Conservation (phyloP, 768 basidiomycete genomes). For the Dacryopinax spathularia region DNA sequence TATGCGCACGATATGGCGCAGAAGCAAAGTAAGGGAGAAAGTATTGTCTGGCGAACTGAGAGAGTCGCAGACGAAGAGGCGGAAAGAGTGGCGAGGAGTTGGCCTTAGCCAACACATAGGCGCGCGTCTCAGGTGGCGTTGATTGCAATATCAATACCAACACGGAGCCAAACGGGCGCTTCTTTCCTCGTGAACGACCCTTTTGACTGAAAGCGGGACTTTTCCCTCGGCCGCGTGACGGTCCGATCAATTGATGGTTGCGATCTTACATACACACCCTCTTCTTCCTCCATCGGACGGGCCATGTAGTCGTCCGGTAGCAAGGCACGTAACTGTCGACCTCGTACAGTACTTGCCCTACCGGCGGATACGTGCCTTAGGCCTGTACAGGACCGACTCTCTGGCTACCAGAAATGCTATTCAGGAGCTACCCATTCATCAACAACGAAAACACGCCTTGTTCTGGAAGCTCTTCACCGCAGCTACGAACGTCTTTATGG, state of each 20-base stretch:
- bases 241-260: not conserved
- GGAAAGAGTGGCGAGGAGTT: not conserved
- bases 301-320: too few relatives aligned
- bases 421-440: too few relatives aligned
- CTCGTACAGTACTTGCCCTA: too few relatives aligned
- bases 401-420: too few relatives aligned
- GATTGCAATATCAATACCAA: not conserved
- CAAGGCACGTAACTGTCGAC: too few relatives aligned
- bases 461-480: not conserved
- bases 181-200: not conserved
- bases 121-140: not conserved
- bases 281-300: too few relatives aligned
- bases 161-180: not conserved
- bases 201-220: not conserved
- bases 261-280: too few relatives aligned
- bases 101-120: not conserved
- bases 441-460: not conserved
- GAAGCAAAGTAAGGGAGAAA: not conserved
- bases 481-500: not conserved
- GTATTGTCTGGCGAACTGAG: not conserved
- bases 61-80: conserved; percentile 2
- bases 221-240: not conserved
- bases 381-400: too few relatives aligned
- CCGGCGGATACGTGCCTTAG: too few relatives aligned
- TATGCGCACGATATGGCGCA: too few relatives aligned